Base-by-base conservation (phyloP, 2,329 filamentous ascomycete species). In the Epichloe uncinata region DNA sequence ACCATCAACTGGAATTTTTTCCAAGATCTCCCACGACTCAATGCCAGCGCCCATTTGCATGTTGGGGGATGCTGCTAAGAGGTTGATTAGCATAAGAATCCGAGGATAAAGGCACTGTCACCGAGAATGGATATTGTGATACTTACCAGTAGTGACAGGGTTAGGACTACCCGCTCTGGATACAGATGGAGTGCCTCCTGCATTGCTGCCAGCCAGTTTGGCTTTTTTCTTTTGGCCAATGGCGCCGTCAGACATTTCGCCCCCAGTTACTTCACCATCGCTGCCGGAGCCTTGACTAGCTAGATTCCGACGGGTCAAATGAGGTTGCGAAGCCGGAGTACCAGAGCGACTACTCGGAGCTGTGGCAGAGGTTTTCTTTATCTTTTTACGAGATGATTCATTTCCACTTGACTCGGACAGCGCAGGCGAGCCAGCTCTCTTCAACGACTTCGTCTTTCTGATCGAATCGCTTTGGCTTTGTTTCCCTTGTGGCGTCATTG, bases 331-430 rank as follows among this genome's bases (percentile, higher is more conserved):
- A 42, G 78, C 60, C 16, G 79, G 79, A 8, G 79, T 82, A 12
- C 69, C 70, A 16, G 75, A 70, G 18, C 78, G 75, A 52, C 78
- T 81, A 48, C 70, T 70, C 2, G 72, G 63, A 13, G 74, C 74
- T 15, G 70, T 61, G 3, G 63, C 65, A 2, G 67, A 66, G 54
- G 79, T 76, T 63, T 84, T 85, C 69, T 84, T 86, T 62, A 85
- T 79, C 63, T 77, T 79, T 70, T 87, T 87, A 69, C 93, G 84
- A 22, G 82, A 80, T 0, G 87, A 91, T 64, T 97, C 91, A 58
- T 90, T 94, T 48, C 88, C 91, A 63, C 88, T 95, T 9, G 88
- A 88, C 63, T 97, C 91, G 2, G 89, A 96, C 34, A 86, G 75
- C 55, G 90, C 85, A 3, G 90, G 88, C 15, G 89, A 95, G 16